Evolutionary conservation across 305 asterid genomes (phyloP).

Genomic region (Solanum hybrid): DNA sequence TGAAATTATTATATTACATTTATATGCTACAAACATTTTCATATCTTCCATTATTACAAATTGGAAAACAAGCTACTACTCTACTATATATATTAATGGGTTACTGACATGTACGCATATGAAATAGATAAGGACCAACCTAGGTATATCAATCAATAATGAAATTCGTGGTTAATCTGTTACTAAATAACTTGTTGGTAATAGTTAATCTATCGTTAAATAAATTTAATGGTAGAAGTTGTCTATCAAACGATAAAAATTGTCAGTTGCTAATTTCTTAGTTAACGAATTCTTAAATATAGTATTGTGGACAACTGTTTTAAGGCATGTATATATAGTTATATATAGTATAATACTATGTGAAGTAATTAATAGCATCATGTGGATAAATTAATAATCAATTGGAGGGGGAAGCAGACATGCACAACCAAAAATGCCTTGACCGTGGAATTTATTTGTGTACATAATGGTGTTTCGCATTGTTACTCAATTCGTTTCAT

Average conservation of each 20-base stretch:
- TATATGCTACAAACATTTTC: background rate
- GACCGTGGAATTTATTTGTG: background rate
- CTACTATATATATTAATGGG: background rate
- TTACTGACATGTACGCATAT: background rate
- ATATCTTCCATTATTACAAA: constrained; percentile 9
- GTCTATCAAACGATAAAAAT: background rate
- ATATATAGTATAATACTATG: background rate
- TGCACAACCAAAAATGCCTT: background rate
- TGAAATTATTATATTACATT: background rate
- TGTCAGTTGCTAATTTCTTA: background rate
- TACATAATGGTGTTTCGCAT: background rate
- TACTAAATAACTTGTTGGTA: background rate
- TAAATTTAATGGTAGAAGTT: background rate
- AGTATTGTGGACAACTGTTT: background rate
- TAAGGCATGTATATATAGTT: background rate
- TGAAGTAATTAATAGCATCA: background rate
- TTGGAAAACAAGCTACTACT: constrained; percentile 4
- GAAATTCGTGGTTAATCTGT: background rate
- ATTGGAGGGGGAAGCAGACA: background rate
- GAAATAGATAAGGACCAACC: background rate
- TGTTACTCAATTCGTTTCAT: background rate
- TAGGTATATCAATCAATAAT: background rate
- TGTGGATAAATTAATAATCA: background rate
- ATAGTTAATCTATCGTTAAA: background rate
- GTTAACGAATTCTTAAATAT: background rate